Conservation (phyloP, 2,329 filamentous ascomycete species). For the Phyllosticta ampelicida region DNA sequence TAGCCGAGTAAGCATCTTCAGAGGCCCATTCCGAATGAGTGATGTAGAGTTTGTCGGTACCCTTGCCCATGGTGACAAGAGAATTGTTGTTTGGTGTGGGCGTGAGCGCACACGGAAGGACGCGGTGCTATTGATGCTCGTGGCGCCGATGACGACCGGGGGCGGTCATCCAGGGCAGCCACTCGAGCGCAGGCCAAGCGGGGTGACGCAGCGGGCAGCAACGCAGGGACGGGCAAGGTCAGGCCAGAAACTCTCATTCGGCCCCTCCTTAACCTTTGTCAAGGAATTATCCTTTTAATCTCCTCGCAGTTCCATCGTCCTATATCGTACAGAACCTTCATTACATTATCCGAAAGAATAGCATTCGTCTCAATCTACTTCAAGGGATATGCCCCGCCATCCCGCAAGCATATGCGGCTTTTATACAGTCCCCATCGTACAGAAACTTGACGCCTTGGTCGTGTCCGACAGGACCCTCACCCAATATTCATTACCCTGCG, state of each 20-base stretch:
- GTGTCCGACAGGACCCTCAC: background rate
- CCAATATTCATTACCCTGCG: background rate
- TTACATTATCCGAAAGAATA: background rate
- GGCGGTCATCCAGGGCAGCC: background rate
- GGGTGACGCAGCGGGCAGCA: background rate
- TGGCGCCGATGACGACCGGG: background rate
- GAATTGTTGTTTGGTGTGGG: background rate
- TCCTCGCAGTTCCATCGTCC: background rate
- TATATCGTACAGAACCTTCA: background rate
- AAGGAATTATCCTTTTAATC: constrained; percentile 1
- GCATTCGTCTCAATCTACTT: background rate
- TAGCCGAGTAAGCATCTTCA: constrained; percentile 76
- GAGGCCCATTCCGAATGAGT: constrained; percentile 98
- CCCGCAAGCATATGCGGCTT: background rate
- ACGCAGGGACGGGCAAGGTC: background rate
- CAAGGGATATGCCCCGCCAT: background rate
- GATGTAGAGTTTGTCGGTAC: constrained; percentile 47
- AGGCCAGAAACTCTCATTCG: constrained; percentile 3
- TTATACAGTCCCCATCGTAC: background rate
- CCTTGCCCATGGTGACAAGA: constrained; percentile 23
- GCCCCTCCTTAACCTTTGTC: background rate
- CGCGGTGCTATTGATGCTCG: background rate
- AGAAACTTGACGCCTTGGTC: background rate
- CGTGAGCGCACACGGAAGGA: background rate
- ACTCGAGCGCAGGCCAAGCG: background rate